These are phyloP conservation scores for Pichia pseudocactophila DNA, from an alignment of 805 yeast species.

Conservation along the genomic window DNA sequence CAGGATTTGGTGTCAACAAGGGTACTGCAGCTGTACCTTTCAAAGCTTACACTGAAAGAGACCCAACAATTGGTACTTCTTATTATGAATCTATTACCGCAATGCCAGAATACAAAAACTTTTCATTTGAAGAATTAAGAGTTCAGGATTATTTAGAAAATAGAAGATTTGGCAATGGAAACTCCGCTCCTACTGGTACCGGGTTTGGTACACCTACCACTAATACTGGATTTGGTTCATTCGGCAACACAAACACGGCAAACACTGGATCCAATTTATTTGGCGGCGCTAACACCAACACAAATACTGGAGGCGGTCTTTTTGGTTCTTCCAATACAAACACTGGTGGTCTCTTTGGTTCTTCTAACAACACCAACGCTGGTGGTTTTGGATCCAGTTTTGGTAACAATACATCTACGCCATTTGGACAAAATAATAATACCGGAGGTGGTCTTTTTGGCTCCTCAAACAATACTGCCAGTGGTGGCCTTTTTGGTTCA, in stretches of 20 bases:
- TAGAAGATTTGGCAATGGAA: conserved; percentile 46
- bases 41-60: conserved; percentile 64
- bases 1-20: conserved; percentile 35
- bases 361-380: background rate
- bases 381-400: conserved; percentile 10
- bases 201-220: conserved; percentile 12
- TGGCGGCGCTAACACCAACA: conserved; percentile 21
- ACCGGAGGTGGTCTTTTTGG: conserved; percentile 36
- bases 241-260: conserved; percentile 13
- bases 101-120: conserved; percentile 85
- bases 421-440: conserved; percentile 23
- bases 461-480: conserved; percentile 14
- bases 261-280: conserved; percentile 12
- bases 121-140: conserved; percentile 81
- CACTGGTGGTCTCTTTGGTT: conserved; percentile 9
- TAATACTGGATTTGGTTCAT: conserved; percentile 9
- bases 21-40: conserved; percentile 68
- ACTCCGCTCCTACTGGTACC: conserved; percentile 19
- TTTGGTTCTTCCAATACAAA: conserved; percentile 17
- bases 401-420: conserved; percentile 14
- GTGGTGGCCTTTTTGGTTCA: conserved; percentile 23
- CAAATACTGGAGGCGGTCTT: conserved; percentile 11
- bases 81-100: conserved; percentile 66
- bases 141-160: conserved; percentile 76
- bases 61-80: conserved; percentile 46